Conservation (phyloP, 257 asterid genomes). For the Jacaranda copaia region DNA sequence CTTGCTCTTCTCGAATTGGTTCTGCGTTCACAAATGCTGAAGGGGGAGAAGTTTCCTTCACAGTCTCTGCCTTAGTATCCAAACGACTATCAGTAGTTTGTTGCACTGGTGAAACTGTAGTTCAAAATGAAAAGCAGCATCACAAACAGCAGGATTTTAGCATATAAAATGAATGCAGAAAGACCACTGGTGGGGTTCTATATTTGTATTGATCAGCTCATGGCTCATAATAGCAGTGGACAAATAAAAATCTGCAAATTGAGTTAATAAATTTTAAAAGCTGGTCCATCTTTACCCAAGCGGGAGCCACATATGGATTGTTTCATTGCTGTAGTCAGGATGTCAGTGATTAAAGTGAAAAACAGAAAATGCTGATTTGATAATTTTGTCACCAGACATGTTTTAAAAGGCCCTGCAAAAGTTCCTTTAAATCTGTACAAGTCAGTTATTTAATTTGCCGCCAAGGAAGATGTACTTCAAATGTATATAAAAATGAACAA, state of each 20-base stretch:
- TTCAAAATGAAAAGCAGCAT: constrained; percentile 30
- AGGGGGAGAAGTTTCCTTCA: constrained; percentile 66
- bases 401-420: too few species aligned
- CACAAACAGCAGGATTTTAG: constrained; percentile 17
- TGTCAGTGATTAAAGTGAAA: neutral
- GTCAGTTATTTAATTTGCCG: too few species aligned
- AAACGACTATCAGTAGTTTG: constrained; percentile 44
- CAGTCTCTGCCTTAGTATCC: constrained; percentile 54
- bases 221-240: constrained; percentile 22
- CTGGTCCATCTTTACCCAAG: neutral
- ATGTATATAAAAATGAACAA: too few species aligned
- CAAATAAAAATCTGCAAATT: constrained; percentile 3
- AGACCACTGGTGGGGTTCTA: neutral
- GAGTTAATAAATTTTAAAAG: constrained; percentile 3
- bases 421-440: too few species aligned
- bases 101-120: constrained; percentile 59
- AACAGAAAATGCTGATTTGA: too few species aligned
- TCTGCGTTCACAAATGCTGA: constrained; percentile 93
- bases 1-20: constrained; percentile 96
- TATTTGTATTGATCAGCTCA: neutral
- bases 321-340: constrained; percentile 13
- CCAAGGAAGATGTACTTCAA: too few species aligned
- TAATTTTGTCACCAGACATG: too few species aligned
- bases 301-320: neutral
- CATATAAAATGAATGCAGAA: neutral